Evolutionary conservation across 768 basidiomycete species (phyloP).

Genomic region (Russula virescens): DNA sequence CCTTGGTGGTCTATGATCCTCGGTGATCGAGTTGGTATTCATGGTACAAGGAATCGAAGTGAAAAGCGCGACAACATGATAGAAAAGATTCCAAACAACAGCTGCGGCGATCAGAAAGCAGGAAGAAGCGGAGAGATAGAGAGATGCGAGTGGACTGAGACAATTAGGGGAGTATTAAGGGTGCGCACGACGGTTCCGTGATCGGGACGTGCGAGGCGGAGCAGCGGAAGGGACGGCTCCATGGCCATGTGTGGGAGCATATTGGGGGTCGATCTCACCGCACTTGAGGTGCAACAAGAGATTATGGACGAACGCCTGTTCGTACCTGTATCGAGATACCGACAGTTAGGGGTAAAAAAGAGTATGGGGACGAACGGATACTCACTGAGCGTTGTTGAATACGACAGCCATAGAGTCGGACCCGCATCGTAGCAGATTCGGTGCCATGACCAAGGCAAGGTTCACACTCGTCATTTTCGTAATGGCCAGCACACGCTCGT

Average conservation of each 20-base stretch:
- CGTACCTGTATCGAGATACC: constrained; percentile 40
- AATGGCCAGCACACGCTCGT: constrained; percentile 59
- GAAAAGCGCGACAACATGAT: neutral
- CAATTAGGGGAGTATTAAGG: neutral
- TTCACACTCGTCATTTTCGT: constrained; percentile 92
- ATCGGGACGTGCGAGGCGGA: constrained; percentile 47
- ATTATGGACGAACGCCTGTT: constrained; percentile 84
- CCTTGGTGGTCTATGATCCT: neutral
- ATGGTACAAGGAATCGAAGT: constrained; percentile 7
- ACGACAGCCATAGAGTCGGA: constrained; percentile 86
- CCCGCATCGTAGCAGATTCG: constrained; percentile 80
- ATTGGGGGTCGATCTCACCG: constrained; percentile 67
- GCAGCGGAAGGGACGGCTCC: constrained; percentile 50
- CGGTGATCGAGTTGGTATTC: constrained; percentile 6
- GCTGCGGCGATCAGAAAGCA: neutral
- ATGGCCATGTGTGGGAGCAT: constrained; percentile 72
- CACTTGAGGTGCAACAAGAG: constrained; percentile 76
- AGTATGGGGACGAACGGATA: constrained; percentile 15
- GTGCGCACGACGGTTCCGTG: constrained; percentile 43
- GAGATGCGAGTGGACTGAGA: neutral
- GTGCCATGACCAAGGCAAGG: constrained; percentile 87
- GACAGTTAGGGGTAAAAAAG: neutral
- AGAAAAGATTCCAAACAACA: neutral
- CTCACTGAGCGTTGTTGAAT: constrained; percentile 88
- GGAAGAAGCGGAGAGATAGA: neutral